Percentiles rank a stretch among this genome's conserved stretches.
Evolutionary conservation across 768 basidiomycete species (phyloP).

Genomic region (Floccularia luteovirens): DNA sequence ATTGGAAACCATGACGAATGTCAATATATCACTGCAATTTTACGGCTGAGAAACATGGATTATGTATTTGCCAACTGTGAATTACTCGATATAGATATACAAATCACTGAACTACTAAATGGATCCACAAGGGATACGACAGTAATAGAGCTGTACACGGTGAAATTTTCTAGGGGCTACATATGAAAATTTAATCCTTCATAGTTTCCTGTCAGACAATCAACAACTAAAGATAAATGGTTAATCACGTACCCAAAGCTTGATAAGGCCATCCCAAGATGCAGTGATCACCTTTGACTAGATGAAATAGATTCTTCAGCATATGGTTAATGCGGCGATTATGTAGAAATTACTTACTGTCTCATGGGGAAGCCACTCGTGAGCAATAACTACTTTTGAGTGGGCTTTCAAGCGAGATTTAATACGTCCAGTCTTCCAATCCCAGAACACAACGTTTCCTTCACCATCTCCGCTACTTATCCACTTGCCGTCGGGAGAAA

Average conservation of each 20-base stretch:
- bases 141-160: too few relatives aligned
- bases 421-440: conserved; percentile 98
- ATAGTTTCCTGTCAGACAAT: conserved; percentile 8
- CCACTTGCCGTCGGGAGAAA: conserved; percentile 98
- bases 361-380: conserved; percentile 98
- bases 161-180: too few relatives aligned
- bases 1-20: too few relatives aligned
- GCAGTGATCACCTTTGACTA: conserved; percentile 97
- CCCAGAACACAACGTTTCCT: conserved; percentile 97
- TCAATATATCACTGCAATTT: too few relatives aligned
- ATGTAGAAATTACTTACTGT: conserved; percentile 68
- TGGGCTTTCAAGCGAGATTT: conserved; percentile 87
- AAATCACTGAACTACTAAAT: too few relatives aligned
- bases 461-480: conserved; percentile 94
- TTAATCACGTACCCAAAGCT: conserved; percentile 81
- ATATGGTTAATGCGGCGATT: too few relatives aligned
- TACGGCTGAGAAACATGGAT: too few relatives aligned
- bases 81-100: too few relatives aligned
- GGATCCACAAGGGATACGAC: too few relatives aligned
- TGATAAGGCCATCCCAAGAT: conserved; percentile 97
- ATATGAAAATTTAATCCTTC: conserved; percentile 43
- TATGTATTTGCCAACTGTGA: too few relatives aligned
- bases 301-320: conserved; percentile 37
- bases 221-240: too few relatives aligned
- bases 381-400: conserved; percentile 93